Evolutionary conservation across 2,329 filamentous ascomycete species (phyloP), one percentile per base, ranked within the genome.

Genomic region (Aspergillus glaucus): DNA sequence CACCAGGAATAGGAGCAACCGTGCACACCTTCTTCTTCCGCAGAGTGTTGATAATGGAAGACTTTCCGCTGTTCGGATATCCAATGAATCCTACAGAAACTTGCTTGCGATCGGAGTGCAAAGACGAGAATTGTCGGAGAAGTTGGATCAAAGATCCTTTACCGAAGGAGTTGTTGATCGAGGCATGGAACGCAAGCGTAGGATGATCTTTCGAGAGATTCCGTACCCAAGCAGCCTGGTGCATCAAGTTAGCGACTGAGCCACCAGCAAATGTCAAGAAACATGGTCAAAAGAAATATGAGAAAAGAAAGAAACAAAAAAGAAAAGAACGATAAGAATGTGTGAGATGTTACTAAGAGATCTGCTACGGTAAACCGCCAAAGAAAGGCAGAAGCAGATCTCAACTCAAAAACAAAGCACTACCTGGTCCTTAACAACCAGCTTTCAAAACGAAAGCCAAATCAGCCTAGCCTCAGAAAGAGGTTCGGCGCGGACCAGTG

Each of bases 261-360:
- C 54, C 55, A 63, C 60, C 52, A 62, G 55, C 50, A 51, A 57
- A 53, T 59, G 62, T 53, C 55, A 58, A 53, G 62, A 57, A 43
- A 58, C 45, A 58, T 30, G 26, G 10, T 30, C 26, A 30, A 30
- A 30, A 30, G 26, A 9, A 53, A 44, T 30, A 51, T 21, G 46
- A 36, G 49, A 56, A 63, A 61, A 51, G 73, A 49, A 53, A 56
- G 58, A 50, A 75, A 78, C 75, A 53, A 60, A 15, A 46, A 46
- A 51, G 6, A 6, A 50, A 34, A 43, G 10, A 40, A 21, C 37
- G 17, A 40, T n/a, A 60, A 37, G 47, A 53, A 82, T 91, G 86
- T 98, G 81, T 92, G 91, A 86, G 86, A 87, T 88, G 86, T 88
- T 86, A 97, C 93, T 98, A 98, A 95, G 93, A 97, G 87, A 78